Evolutionary conservation across 306 rosid genomes (phyloP), one percentile per base, ranked within the genome.

Genomic region (Rosa rugosa): DNA sequence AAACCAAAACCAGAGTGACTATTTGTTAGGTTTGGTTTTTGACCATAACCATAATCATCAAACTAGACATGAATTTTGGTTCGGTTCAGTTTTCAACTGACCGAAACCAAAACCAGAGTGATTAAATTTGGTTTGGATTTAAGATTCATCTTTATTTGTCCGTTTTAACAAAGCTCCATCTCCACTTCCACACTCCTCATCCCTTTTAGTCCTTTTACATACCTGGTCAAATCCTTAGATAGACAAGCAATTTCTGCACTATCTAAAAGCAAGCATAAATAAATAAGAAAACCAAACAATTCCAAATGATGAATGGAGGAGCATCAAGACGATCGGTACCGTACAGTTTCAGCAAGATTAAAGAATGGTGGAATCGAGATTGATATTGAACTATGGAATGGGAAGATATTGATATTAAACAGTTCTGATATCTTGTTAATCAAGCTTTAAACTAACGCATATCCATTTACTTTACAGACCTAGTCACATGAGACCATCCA

Each of bases 401-500:
- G 45, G 71, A 66, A 20, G 25, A 66, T 9, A 38, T 38, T 36
- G 23, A 20, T 8, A 66, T 40, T 36, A 9, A 66, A 36, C 25
- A 38, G 6, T 66, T 34, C 23, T 41, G 4, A 8, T 18, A 66
- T 38, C 46, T 7, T 65, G 70, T 65, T 38, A 65, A 65, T 66
- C 71, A 66, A 66, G 71, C 71, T 66, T 66, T 66, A 66, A 66
- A 36, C 47, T n/a, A 18, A 38, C 5, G 64, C 60, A 50, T 25
- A 22, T 72, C 45, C 49, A 34, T 41, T 42, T 12, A 44, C 47
- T 46, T 27, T n/a, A 64, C 41, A 49, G 8, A 63, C 20, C 69
- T 31, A 5, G 69, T 63, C 69, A 63, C 42, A 63, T 14, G n/a
- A 63, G 9, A 63, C n/a, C 18, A 62, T 5, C 69, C 45, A 64